Base-by-base conservation (phyloP, 23 red algal genomes). In the Gracilaria caudata region DNA sequence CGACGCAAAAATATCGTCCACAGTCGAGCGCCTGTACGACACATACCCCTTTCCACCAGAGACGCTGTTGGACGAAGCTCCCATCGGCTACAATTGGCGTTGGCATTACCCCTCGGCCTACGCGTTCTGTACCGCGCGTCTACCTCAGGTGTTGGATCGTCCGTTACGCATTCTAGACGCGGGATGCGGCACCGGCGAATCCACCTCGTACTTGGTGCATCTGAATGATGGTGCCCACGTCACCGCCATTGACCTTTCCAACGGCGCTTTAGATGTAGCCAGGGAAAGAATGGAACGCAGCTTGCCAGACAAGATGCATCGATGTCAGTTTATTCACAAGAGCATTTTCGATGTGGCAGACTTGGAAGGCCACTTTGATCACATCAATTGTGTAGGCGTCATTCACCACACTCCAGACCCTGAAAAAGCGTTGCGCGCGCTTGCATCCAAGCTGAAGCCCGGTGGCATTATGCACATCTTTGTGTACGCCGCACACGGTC, bases 1-100 rank as follows among this genome's bases (percentile, higher is more conserved):
- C 23, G 82, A 93, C 56, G 90, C 72, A 23, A 53, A 51, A 25
- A 70, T 93, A 71, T 93, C 90, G 3, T 57, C 90, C 30, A 86
- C 80, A 13, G 96, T 98, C 11, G 86, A 95, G 64, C 43, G 73
- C 14, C 79, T 99, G 36, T 99, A 99, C 79, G 88, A 99, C 65
- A 77, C 84, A 7, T 99, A 94, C 55, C 97, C 97, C 23, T 99
- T 93, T 80, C 97, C 95, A 24, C 96, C 97, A 17, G 97, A 99
- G 45, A 94, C 97, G 4, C 78, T 95, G 3, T 43, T 93, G n/a
- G 93, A 95, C 70, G 93, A 86, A 57, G 57, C 84, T 25, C 97
- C 97, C 24, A 63, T 94, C n/a, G 97, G 97, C n/a, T 99, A 99
- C 53, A 99, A 99, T 80, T 99, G 97, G 97, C 86, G 97, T 30